A percentile compares a stretch with the other conserved stretches of the same genome.
Conservation (phyloP, 2,329 filamentous ascomycete genomes). For the Fusarium sp. region DNA sequence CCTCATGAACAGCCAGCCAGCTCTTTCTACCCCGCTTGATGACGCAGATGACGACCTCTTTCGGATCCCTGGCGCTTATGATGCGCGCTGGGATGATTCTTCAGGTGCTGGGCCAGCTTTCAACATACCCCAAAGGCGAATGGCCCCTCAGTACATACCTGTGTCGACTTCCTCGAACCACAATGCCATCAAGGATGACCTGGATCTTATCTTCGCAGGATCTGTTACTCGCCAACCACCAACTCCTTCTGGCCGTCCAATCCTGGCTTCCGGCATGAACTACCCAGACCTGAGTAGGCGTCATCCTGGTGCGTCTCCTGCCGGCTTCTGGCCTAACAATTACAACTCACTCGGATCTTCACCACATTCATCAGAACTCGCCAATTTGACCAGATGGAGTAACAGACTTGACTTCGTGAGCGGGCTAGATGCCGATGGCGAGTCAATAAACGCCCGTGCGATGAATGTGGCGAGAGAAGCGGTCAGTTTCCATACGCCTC, state of each 20-base stretch:
- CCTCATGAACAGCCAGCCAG: constrained; percentile 46
- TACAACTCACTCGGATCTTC: constrained; percentile 1
- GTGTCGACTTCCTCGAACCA: neutral
- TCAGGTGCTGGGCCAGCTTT: neutral
- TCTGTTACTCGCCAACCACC: neutral
- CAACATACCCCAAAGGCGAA: neutral
- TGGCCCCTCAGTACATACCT: neutral
- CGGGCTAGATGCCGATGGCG: constrained; percentile 51
- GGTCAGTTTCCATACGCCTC: constrained; percentile 49
- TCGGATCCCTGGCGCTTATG: constrained; percentile 37
- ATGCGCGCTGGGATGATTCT: constrained; percentile 33
- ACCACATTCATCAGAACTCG: constrained; percentile 35
- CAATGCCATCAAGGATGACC: constrained; percentile 1
- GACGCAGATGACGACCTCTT: neutral
- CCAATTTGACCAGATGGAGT: constrained; percentile 52
- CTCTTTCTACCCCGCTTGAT: constrained; percentile 11
- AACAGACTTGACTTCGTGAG: constrained; percentile 50
- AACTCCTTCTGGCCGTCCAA: neutral
- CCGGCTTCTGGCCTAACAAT: neutral
- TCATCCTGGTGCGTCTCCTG: neutral
- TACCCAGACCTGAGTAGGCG: constrained; percentile 18
- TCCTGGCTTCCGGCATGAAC: constrained; percentile 4
- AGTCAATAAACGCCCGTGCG: constrained; percentile 49
- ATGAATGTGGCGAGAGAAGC: constrained; percentile 48
- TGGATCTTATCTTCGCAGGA: constrained; percentile 10